Evolutionary conservation across 805 yeast genomes (phyloP), one percentile per base, ranked within the genome.

Genomic region (Candida suzukii): DNA sequence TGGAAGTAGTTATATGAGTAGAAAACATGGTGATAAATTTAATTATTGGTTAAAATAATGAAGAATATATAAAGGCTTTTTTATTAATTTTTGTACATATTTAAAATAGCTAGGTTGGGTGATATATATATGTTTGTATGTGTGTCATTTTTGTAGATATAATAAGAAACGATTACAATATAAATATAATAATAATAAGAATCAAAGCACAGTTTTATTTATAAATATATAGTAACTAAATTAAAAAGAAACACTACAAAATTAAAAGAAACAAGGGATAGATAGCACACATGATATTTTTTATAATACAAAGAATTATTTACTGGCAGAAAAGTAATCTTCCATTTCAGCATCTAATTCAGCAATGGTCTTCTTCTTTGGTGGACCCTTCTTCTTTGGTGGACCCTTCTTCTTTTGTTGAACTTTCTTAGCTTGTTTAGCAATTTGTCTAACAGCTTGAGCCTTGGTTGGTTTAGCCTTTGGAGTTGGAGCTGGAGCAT

Each of bases 301-400:
- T n/a, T n/a, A n/a, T n/a, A 4, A 24, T 8, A 14, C 25, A 37
- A 19, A 16, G 7, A 37, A 13, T 33, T 39, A 46, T 42, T 49
- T 46, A 37, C 67, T 66, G 49, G 66, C 70, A 47, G 78, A 80
- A 54, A 91, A 90, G 70, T 91, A 91, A 61, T 90, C 98, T 48
- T 88, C 84, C 99, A 93, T 91, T 70, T 91, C 98, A 61, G 90
- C 95, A 67, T 93, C 99, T 60, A 91, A 78, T 67, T 93, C 91
- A 63, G 86, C 98, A 49, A 85, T 73, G 40, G 95, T 80, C 76
- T 88, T 88, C 66, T 71, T 70, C 48, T 61, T 64, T 48, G 62
- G 71, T 56, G 64, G 66, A 38, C 61, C 63, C 37, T 65, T 58
- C 49, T 60, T 60, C 46, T 58, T 57, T 36, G 34, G 46, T 46